phyloP scores from a whole-genome alignment of 2,329 filamentous ascomycete species.

The Coniochaeta prunicola region DNA sequence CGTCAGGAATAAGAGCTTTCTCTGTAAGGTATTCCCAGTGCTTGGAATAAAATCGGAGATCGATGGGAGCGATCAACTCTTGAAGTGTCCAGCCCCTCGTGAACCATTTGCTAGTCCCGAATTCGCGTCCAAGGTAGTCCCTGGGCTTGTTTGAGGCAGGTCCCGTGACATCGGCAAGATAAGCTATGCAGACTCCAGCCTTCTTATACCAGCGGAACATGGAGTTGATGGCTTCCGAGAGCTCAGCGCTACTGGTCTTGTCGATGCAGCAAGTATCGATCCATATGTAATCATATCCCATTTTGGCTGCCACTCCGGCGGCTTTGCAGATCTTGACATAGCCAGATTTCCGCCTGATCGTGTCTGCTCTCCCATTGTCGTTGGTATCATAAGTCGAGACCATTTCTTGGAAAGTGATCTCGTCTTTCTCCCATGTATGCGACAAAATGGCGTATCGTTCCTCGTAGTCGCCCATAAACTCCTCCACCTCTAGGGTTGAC shows the following conservation, averaged over 20 bases:
- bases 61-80: neutral
- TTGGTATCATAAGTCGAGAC: neutral
- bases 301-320: neutral
- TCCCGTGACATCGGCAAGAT: neutral
- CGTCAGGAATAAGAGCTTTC: neutral
- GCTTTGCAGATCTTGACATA: neutral
- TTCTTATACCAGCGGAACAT: slow-evolving; percentile 3
- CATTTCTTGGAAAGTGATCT: slow-evolving; percentile 2
- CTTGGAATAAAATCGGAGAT: neutral
- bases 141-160: neutral
- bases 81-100: neutral
- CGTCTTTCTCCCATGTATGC: slow-evolving; percentile 1
- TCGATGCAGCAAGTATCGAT: slow-evolving; percentile 4
- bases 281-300: neutral
- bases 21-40: neutral
- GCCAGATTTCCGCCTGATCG: neutral
- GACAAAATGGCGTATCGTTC: neutral
- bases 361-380: neutral
- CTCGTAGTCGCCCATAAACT: neutral
- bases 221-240: slow-evolving; percentile 4
- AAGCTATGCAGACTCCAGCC: neutral
- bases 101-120: neutral
- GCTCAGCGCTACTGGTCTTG: slow-evolving; percentile 2
- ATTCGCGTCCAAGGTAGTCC: neutral
- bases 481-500: neutral